Conservation (phyloP, 179 eudicot species). For the Heliamphora pulchella region DNA sequence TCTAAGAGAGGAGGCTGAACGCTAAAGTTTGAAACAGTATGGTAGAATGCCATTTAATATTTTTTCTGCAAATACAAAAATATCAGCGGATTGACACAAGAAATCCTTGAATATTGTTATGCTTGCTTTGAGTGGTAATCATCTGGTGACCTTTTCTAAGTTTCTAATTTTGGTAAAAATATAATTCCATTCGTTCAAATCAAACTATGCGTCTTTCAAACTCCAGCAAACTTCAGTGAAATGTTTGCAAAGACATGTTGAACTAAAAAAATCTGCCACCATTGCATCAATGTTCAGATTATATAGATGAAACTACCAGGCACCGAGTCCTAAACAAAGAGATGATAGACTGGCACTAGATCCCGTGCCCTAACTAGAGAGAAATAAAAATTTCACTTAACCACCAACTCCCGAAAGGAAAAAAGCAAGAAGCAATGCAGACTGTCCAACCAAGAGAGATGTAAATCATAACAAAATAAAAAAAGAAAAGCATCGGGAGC, state of each 20-base stretch:
- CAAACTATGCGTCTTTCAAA: neutral
- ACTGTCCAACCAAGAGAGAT: too few relatives aligned
- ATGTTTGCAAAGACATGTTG: neutral
- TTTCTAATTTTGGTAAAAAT: neutral
- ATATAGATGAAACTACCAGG: neutral
- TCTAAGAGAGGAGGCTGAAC: neutral
- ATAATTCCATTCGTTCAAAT: neutral
- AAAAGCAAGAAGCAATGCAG: too few relatives aligned
- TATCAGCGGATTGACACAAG: neutral
- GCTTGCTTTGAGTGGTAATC: neutral
- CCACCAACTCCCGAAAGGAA: too few relatives aligned
- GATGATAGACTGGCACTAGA: too few relatives aligned
- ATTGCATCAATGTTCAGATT: neutral
- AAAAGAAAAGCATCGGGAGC: too few relatives aligned
- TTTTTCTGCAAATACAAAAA: neutral
- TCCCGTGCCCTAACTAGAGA: too few relatives aligned
- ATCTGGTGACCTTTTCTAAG: neutral
- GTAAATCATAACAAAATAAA: too few relatives aligned
- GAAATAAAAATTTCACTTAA: too few relatives aligned
- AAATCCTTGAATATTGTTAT: neutral
- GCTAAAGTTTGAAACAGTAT: neutral
- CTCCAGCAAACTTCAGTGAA: neutral
- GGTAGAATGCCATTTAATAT: neutral
- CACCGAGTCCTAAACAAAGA: neutral
- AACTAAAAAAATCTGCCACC: too few relatives aligned